These are phyloP conservation scores for grape (Vitis vinifera) DNA, from an alignment of 164 flowering plant genomes.

Conservation along the genomic window DNA sequence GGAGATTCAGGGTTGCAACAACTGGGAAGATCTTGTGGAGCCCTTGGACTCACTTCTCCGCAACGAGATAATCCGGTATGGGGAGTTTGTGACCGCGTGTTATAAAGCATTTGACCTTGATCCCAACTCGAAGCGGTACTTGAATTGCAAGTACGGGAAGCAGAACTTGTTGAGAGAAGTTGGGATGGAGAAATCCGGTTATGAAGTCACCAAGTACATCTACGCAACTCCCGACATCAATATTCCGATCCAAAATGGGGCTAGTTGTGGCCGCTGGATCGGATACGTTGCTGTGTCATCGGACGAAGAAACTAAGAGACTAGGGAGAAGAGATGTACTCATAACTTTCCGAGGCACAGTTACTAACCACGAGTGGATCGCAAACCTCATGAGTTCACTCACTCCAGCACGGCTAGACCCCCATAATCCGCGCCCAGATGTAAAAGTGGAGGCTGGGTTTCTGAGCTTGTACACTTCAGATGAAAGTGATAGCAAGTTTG, in stretches of 20 bases:
- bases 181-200: constrained; percentile 55
- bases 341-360: constrained; percentile 77
- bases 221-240: constrained; percentile 70
- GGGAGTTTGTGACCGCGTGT: constrained; percentile 61
- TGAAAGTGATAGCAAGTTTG: constrained; percentile 31
- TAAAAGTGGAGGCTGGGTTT: constrained; percentile 63
- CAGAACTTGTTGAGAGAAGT: constrained; percentile 44
- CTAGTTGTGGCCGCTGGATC: constrained; percentile 60
- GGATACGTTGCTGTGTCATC: constrained; percentile 76
- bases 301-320: constrained; percentile 37
- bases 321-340: constrained; percentile 73
- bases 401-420: constrained; percentile 73
- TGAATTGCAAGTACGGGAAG: constrained; percentile 73
- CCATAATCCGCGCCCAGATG: constrained; percentile 46
- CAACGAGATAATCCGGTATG: constrained; percentile 66
- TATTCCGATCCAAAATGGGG: constrained; percentile 43
- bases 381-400: constrained; percentile 74
- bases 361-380: constrained; percentile 69
- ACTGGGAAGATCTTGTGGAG: constrained; percentile 66
- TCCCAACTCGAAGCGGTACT: constrained; percentile 60
- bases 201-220: constrained; percentile 70
- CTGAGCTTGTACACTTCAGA: constrained; percentile 44
- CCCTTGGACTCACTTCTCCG: constrained; percentile 72
- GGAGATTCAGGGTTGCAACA: constrained; percentile 60
- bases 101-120: constrained; percentile 79